Conservation (phyloP, 805 yeast genomes). For the Scheffersomyces amazonensis region DNA sequence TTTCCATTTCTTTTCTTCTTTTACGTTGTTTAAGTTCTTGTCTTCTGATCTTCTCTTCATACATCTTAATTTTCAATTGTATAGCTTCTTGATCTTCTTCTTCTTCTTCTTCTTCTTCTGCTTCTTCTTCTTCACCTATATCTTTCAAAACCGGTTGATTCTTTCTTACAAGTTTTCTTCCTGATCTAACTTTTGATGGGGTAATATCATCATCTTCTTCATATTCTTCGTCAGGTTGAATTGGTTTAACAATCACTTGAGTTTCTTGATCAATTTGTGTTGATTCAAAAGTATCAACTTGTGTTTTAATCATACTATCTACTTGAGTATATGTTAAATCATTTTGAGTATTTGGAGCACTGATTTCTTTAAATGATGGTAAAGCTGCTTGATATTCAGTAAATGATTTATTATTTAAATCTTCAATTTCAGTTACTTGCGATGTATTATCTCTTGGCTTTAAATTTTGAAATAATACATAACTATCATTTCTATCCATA, state of each 20-base stretch:
- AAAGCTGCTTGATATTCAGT: slow-evolving; percentile 9
- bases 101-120: slow-evolving; percentile 16
- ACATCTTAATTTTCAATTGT: slow-evolving; percentile 29
- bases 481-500: slow-evolving; percentile 2
- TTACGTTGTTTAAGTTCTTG: slow-evolving; percentile 31
- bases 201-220: slow-evolving; percentile 25
- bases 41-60: slow-evolving; percentile 36
- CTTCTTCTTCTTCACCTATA: slow-evolving; percentile 19
- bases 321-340: slow-evolving; percentile 15
- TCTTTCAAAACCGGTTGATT: slow-evolving; percentile 11
- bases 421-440: slow-evolving; percentile 5
- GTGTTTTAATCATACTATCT: slow-evolving; percentile 17
- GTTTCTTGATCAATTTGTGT: slow-evolving; percentile 6
- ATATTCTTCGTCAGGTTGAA: not conserved
- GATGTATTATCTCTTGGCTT: slow-evolving; percentile 16
- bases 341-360: slow-evolving; percentile 10
- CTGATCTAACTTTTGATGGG: slow-evolving; percentile 20
- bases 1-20: slow-evolving; percentile 51
- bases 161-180: slow-evolving; percentile 17
- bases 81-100: slow-evolving; percentile 21
- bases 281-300: slow-evolving; percentile 13
- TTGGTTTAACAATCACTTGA: not conserved
- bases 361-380: slow-evolving; percentile 21
- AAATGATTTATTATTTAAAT: slow-evolving; percentile 4
- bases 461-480: slow-evolving; percentile 26